phyloP scores from a whole-genome alignment of 1,284 basidiomycete species.

The Cryptococcus sp. region DNA sequence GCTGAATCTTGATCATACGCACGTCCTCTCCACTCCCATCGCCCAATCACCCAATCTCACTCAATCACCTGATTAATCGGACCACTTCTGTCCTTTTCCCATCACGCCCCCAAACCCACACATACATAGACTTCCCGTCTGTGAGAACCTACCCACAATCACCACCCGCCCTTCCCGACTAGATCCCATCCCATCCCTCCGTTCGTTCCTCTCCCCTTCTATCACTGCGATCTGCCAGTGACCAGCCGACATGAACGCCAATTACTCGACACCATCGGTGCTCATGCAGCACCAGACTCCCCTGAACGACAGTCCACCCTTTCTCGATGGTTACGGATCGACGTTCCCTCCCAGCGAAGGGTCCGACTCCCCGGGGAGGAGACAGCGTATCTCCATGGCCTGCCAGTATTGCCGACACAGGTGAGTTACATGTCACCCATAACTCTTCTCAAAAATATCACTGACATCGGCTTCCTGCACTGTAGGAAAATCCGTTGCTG shows the following conservation, averaged over 20 bases:
- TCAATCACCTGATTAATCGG: too few species aligned
- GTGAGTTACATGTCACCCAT: conserved; percentile 31
- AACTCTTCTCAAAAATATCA: background rate
- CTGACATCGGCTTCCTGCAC: background rate
- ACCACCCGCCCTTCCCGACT: background rate
- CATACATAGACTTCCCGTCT: too few species aligned
- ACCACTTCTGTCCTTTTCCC: too few species aligned
- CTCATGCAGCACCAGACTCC: conserved; percentile 9
- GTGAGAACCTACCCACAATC: background rate
- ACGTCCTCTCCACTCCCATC: too few species aligned
- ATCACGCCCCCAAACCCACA: too few species aligned
- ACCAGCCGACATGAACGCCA: conserved; percentile 11
- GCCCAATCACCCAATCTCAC: too few species aligned
- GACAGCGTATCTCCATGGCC: conserved; percentile 50
- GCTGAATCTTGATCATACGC: too few species aligned
- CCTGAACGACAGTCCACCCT: conserved; percentile 6
- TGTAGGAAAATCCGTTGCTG: conserved; percentile 53
- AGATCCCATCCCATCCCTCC: background rate
- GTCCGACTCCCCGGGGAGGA: conserved; percentile 27
- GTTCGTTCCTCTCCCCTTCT: too few species aligned
- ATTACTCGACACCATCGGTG: conserved; percentile 12
- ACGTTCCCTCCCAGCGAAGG: conserved; percentile 21
- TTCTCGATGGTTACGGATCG: conserved; percentile 15
- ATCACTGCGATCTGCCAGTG: too few species aligned
- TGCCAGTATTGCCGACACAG: conserved; percentile 51